Conservation (phyloP, 148 eudicot genomes). For the Hydrangea macrophylla region DNA sequence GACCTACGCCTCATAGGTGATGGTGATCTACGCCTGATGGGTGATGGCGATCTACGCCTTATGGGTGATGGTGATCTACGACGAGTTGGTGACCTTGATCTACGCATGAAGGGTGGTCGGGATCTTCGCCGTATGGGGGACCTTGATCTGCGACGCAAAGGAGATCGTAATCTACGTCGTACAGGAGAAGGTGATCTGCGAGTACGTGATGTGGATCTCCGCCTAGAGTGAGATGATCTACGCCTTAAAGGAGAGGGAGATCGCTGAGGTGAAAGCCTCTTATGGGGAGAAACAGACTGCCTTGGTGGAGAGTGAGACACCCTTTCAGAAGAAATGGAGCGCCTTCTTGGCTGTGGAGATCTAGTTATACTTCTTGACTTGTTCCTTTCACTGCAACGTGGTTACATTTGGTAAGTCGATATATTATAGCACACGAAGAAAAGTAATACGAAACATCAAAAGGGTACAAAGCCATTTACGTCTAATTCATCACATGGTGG, state of each 20-base stretch:
- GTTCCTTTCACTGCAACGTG: conserved; percentile 46
- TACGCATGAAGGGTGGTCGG: too few species aligned
- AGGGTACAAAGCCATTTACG: background rate
- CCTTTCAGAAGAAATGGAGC: conserved; percentile 58
- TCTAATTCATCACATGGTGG: background rate
- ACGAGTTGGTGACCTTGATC: conserved; percentile 34
- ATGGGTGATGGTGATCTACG: conserved; percentile 19
- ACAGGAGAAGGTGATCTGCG: conserved; percentile 34
- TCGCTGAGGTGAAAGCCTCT: conserved; percentile 34
- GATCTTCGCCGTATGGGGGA: conserved; percentile 37
- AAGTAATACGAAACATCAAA: background rate
- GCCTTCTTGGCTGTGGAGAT: conserved; percentile 51
- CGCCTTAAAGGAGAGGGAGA: conserved; percentile 43
- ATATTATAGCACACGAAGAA: too few species aligned
- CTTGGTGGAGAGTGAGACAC: conserved; percentile 37
- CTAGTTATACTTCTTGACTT: conserved; percentile 60
- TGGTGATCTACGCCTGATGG: conserved; percentile 24
- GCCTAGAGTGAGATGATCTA: too few species aligned
- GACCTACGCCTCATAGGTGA: conserved; percentile 34
- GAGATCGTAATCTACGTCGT: conserved; percentile 40
- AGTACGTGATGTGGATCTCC: too few species aligned
- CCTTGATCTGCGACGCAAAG: conserved; percentile 34
- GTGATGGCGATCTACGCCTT: conserved; percentile 28
- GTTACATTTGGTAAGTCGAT: background rate
- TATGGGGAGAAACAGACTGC: conserved; percentile 57